Conservation (phyloP, 495 filamentous ascomycete genomes). For the Xylaria longipes region DNA sequence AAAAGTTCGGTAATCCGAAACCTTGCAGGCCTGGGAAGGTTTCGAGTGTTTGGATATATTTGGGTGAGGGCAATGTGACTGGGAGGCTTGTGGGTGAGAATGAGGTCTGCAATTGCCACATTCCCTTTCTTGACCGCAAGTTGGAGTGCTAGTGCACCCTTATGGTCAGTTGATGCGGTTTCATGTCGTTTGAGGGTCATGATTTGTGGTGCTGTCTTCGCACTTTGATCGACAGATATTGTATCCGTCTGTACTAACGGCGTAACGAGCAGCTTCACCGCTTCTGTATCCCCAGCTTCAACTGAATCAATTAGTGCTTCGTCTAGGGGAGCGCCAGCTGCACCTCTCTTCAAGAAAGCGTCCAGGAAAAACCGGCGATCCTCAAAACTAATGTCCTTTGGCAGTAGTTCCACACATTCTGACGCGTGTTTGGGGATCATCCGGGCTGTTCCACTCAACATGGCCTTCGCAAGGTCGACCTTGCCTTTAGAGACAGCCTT, state of each 20-base stretch:
- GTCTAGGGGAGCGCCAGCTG: slow-evolving; percentile 43
- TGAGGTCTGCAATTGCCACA: slow-evolving; percentile 44
- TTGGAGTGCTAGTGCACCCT: slow-evolving; percentile 48
- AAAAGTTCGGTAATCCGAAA: slow-evolving; percentile 50
- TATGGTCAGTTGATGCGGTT: slow-evolving; percentile 53
- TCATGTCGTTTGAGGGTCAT: slow-evolving; percentile 47
- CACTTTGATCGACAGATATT: slow-evolving; percentile 31
- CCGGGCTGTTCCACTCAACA: slow-evolving; percentile 43
- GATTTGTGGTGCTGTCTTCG: slow-evolving; percentile 34
- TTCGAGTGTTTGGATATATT: slow-evolving; percentile 46
- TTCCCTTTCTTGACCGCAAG: slow-evolving; percentile 47
- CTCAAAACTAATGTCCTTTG: slow-evolving; percentile 49
- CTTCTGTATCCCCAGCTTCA: slow-evolving; percentile 45
- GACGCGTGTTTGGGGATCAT: slow-evolving; percentile 50
- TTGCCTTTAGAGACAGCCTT: slow-evolving; percentile 46
- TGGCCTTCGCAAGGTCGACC: slow-evolving; percentile 45
- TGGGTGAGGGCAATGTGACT: slow-evolving; percentile 45
- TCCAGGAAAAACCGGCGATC: slow-evolving; percentile 48
- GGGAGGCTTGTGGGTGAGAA: slow-evolving; percentile 47
- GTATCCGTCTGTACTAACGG: slow-evolving; percentile 45
- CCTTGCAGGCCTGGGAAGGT: slow-evolving; percentile 40
- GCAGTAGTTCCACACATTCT: slow-evolving; percentile 49
- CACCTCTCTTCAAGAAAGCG: slow-evolving; percentile 50
- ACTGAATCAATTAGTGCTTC: slow-evolving; percentile 51
- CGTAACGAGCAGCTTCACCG: slow-evolving; percentile 49